Percentiles rank a stretch among this genome's conserved stretches.
Conservation (phyloP, 2,329 filamentous ascomycete genomes). For the Dactylonectria macrodidyma region DNA sequence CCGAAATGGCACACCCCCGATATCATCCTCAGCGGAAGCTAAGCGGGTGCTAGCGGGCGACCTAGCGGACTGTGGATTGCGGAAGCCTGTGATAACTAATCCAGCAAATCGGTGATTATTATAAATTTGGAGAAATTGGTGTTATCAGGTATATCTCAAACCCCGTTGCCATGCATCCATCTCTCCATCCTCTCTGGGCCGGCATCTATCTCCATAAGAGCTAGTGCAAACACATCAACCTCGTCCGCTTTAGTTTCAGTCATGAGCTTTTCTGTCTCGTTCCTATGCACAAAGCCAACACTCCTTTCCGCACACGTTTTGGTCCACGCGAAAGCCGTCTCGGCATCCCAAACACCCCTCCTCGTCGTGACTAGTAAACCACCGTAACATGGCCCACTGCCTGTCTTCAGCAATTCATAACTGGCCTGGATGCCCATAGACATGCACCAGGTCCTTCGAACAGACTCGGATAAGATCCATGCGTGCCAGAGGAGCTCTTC, state of each 20-base stretch:
- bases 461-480: slow-evolving; percentile 50
- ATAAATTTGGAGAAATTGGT: background rate
- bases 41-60: slow-evolving; percentile 12
- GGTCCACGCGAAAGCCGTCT: slow-evolving; percentile 39
- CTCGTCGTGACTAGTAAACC: slow-evolving; percentile 43
- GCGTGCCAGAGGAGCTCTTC: slow-evolving; percentile 46
- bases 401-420: slow-evolving; percentile 36
- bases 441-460: slow-evolving; percentile 49
- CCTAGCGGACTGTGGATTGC: background rate
- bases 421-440: slow-evolving; percentile 37
- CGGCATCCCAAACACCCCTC: slow-evolving; percentile 48
- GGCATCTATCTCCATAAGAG: slow-evolving; percentile 35
- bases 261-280: slow-evolving; percentile 20
- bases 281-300: slow-evolving; percentile 34
- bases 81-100: background rate
- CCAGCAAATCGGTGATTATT: background rate
- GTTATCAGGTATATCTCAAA: background rate
- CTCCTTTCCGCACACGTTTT: slow-evolving; percentile 32
- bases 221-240: slow-evolving; percentile 29
- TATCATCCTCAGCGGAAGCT: background rate
- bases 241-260: slow-evolving; percentile 14
- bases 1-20: background rate
- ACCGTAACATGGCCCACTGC: slow-evolving; percentile 31
- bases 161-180: slow-evolving; percentile 16
- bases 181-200: slow-evolving; percentile 29